Evolutionary conservation across 225 moss, liverwort and hornwort genomes (phyloP), one percentile per base, ranked within the genome.

Genomic region (Ulota crispa): DNA sequence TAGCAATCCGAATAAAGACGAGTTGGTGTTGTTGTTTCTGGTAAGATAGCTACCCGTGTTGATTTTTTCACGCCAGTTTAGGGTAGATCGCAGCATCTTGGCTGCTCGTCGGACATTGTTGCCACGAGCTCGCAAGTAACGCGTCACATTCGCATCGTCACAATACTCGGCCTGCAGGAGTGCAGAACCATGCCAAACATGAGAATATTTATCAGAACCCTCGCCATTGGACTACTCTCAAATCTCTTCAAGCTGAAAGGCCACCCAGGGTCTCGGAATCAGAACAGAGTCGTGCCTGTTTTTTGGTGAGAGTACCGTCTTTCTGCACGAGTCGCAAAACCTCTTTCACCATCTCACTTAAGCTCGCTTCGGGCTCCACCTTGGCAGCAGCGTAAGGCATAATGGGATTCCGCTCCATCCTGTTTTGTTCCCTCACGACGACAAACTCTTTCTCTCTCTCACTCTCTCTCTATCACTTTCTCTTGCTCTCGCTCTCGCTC

Each of bases 61-160:
- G 21, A 92, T 86, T 76, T 85, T 95, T 20, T 95, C 93, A 10
- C 97, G 95, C 95, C 94, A 98, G 72, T 84, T 87, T n/a, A 98
- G 85, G 70, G 92, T 88, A 65, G 90, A 80, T 68, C 93, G 94
- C 37, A 98, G 88, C 82, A 93, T 93, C 88, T 89, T 95, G 50
- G 95, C 93, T 32, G 97, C 92, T 82, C 88, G 93, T 70, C 92
- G 92, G 23, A 86, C 93, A 43, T 82, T 90, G 53, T 90, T 88
- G 64, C 92, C 92, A 54, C 94, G 94, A 59, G 93, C 95, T 88
- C 84, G 90, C 87, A 98, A 86, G 80, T 86, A 90, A 14, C 95
- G 95, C 69, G 78, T 87, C 79, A 98, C 82, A 82, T 94, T 94
- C 28, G 93, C 85, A 50, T 94, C 92, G 63, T 95, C 92, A 76